Evolutionary conservation across 495 filamentous ascomycete species (phyloP), one percentile per base, ranked within the genome.

Genomic region (Neurospora sp.): DNA sequence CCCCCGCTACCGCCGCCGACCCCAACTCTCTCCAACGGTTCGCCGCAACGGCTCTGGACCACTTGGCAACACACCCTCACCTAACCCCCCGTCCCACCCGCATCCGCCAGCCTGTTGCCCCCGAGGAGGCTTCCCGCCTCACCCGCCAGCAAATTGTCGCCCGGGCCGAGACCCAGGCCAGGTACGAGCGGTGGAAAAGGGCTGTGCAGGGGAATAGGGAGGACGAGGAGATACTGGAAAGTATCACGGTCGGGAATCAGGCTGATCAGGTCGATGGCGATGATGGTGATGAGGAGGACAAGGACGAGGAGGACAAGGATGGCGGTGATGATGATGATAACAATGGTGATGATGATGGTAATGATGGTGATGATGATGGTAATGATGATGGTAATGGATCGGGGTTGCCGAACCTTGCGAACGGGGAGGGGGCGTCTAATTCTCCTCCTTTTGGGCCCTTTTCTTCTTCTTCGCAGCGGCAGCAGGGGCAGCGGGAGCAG

Each of bases 111-210:
- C 46, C 11, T 53, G 20, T 1, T 53, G 0, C 46, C 11, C 1
- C 46, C 46, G 0, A 20, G 46, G 0, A n/a, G 44, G 44, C 46
- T 48, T 10, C 46, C 46, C 46, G 9, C 46, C 46, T 0, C n/a
- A 48, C 9, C 48, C 20, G 20, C 48, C 6, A 44, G 1, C 42
- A n/a, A 44, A 8, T n/a, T 2, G 7, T n/a, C 42, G 42, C 42
- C 8, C 0, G 9, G 42, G 42, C 18, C 42, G 18, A 48, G 11
- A 48, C 44, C 3, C 44, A 1, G 44, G 44, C 44, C n/a, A 20
- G n/a, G 3, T 0, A 0, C 0, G 3, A 20, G 3, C 44, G 4
- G n/a, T 48, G 44, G 44, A 48, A 3, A 1, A 48, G 0, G 44
- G 44, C 44, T 48, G n/a, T 2, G 1, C 3, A 20, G n/a, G 44